Evolutionary conservation across 2,329 filamentous ascomycete species (phyloP), one percentile per base, ranked within the genome.

Genomic region (Beauveria scarabaeidicola): DNA sequence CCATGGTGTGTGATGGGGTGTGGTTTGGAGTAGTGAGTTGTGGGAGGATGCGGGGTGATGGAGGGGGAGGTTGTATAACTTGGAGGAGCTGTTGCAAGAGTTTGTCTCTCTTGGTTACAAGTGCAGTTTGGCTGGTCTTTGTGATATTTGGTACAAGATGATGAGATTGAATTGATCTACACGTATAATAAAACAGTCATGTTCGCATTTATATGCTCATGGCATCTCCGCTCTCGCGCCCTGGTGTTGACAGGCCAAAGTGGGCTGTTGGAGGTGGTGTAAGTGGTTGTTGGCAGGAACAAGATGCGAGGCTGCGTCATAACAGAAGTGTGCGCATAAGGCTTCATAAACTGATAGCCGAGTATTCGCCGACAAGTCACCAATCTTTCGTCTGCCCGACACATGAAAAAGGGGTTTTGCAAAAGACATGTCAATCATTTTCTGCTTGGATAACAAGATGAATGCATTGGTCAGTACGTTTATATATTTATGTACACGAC

Each of bases 1-100:
- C 72, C 69, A 73, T 73, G 55, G 55, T 62, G 8, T 13, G 8
- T 1, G 29, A 32, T 32, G 29, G 32, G 32, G 13, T 36, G 32
- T 13, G 32, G 11, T 56, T 19, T 27, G 23, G 19, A 17, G 53
- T 21, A 7, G 5, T 23, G 10, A 44, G 13, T 23, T 25, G 44
- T 23, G n/a, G 1, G 43, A 48, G 43, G 58, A 13, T 9, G 58
- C 38, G 47, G 38, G 44, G 25, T 25, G 53, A 38, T 19, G 25
- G 47, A 38, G 48, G n/a, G 17, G n/a, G n/a, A 13, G 51, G 32
- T 52, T 52, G 3, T 38, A n/a, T 25, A 4, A n/a, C 5, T 10
- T 21, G 6, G 19, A 11, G 11, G 19, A 38, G 11, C 1, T 13
- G 2, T 15, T 23, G 27, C 47, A 4, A 36, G 11, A 5, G 4